phyloP scores from a whole-genome alignment of 176 grass and related monocot genomes.

The Avena insularis region DNA sequence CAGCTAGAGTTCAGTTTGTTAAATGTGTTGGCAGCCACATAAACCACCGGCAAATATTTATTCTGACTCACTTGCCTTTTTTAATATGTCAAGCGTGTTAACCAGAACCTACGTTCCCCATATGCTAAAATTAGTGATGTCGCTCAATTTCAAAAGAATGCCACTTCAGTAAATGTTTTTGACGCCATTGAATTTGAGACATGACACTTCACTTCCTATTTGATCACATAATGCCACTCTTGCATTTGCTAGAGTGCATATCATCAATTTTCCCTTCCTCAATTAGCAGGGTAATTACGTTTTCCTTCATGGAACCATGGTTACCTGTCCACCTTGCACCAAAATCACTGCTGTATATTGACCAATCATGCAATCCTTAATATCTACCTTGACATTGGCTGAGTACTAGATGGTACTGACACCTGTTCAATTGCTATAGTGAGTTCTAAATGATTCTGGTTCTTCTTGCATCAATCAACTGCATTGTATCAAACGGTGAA shows the following conservation, averaged over 20 bases:
- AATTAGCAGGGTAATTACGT: background rate
- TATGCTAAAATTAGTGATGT: background rate
- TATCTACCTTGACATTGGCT: constrained; percentile 4
- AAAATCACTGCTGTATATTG: background rate
- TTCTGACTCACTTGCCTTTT: constrained; percentile 23
- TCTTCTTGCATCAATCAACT: background rate
- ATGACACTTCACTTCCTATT: background rate
- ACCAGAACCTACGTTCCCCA: background rate
- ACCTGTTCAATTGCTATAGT: background rate
- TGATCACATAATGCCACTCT: background rate
- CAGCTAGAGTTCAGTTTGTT: background rate
- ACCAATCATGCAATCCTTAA: background rate
- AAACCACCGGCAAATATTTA: background rate
- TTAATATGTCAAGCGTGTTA: constrained; percentile 1
- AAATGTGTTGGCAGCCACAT: background rate
- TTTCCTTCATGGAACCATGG: background rate
- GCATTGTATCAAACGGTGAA: constrained; percentile 14
- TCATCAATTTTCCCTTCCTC: background rate
- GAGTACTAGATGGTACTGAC: background rate
- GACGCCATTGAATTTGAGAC: background rate
- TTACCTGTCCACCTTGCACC: background rate
- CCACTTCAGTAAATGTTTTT: background rate
- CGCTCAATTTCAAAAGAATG: background rate
- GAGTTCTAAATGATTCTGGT: background rate
- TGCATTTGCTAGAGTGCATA: background rate